Base-by-base conservation (phyloP, 441 rosid genomes). In the Croton setiger region DNA sequence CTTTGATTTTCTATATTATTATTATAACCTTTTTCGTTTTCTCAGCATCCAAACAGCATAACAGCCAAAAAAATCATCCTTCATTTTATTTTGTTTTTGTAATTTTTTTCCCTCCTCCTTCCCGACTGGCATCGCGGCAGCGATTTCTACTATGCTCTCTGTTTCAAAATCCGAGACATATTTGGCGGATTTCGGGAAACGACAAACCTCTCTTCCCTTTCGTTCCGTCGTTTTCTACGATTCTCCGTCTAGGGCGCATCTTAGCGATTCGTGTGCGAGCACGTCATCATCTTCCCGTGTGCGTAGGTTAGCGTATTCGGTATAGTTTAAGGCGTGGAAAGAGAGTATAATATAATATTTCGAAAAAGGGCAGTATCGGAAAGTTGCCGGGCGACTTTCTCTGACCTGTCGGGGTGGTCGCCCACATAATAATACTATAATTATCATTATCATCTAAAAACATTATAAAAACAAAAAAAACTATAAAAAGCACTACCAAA, bases 1-100 rank as follows among this genome's bases (percentile, higher is more conserved):
- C 37, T 33, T 18, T n/a, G 2, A 7, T 18, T 11, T 21, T 11
- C 7, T 11, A 15, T 4, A 35, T 47, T 48, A 47, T 14, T 49
- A 14, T 27, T 48, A 20, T 11, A 37, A 14, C 20, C 27, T 64
- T 51, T 64, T 56, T 27, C 14, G 35, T 68, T 67, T 62, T 74
- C 76, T 31, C 49, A 36, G 59, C 36, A 67, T 54, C 67, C 76
- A 69, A 75, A 77, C 79, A 72, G 4, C 69, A 64, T 33, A 77
- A 67, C 37, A 20, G 59, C 77, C 83, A 67, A 76, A 64, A 64
- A 4, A 41, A 23, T 10, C 43, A 12, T 10, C 14, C 33, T 63
- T 35, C 41, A 15, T 48, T n/a, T 60, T n/a, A 3, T 23, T 17
- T 23, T 4, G 7, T 21, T 13, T 12, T 43, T n/a, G n/a, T n/a